phyloP scores from a whole-genome alignment of 352 stramenopile genomes.

The Phytophthora tentaculata region DNA sequence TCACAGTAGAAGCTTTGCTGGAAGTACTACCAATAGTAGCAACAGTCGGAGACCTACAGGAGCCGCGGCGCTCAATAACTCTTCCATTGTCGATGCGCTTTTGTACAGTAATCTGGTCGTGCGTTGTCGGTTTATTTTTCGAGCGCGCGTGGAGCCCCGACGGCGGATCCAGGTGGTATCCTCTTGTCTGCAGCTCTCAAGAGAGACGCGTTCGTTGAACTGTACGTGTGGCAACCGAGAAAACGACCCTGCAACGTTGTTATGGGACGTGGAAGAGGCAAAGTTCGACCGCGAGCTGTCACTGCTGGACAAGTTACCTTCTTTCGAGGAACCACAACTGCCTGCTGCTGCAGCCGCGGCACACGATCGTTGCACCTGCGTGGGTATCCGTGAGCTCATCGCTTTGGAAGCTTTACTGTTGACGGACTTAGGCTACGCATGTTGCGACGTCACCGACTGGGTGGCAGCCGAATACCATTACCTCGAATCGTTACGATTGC shows the following conservation, averaged over 20 bases:
- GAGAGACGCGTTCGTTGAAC: constrained; percentile 69
- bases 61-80: constrained; percentile 47
- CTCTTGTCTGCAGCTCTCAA: constrained; percentile 73
- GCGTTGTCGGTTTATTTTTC: constrained; percentile 81
- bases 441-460: constrained; percentile 81
- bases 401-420: constrained; percentile 76
- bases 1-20: constrained; percentile 32
- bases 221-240: constrained; percentile 75
- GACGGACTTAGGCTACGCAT: constrained; percentile 79
- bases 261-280: constrained; percentile 82
- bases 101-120: constrained; percentile 85
- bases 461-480: constrained; percentile 80
- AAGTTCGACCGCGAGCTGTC: constrained; percentile 72
- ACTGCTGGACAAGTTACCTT: constrained; percentile 67
- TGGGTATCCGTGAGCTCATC: constrained; percentile 79
- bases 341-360: constrained; percentile 30
- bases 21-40: constrained; percentile 14
- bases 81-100: constrained; percentile 76
- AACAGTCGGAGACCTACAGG: constrained; percentile 9
- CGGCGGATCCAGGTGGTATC: constrained; percentile 73
- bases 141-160: constrained; percentile 74
- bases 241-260: constrained; percentile 67
- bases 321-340: constrained; percentile 58
- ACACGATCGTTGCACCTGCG: constrained; percentile 60
- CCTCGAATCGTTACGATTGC: constrained; percentile 76